These are phyloP conservation scores for Schoenoplectus tabernaemontani DNA, from an alignment of 202 grass and related monocot genomes.

Conservation along the genomic window DNA sequence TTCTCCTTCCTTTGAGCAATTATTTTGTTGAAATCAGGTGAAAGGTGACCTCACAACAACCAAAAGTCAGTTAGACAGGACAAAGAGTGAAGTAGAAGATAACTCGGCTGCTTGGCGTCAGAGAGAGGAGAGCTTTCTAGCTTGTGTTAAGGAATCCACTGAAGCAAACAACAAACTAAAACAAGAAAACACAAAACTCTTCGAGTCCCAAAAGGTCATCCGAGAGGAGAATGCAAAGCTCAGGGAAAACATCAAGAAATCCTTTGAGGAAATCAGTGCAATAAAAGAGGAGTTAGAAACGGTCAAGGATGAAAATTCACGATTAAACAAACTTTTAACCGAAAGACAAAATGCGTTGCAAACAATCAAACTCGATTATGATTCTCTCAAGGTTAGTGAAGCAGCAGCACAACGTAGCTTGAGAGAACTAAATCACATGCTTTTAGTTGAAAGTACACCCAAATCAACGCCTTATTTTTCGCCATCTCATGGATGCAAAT, in stretches of 20 bases:
- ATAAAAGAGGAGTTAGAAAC: constrained; percentile 63
- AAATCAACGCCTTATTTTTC: constrained; percentile 9
- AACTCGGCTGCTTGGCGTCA: constrained; percentile 38
- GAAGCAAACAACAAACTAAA: constrained; percentile 44
- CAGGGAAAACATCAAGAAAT: constrained; percentile 80
- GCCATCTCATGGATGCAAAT: constrained; percentile 22
- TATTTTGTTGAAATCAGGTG: constrained; percentile 32
- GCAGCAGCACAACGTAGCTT: constrained; percentile 55
- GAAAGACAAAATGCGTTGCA: constrained; percentile 53
- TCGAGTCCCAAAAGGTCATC: constrained; percentile 56
- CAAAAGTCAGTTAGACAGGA: constrained; percentile 43
- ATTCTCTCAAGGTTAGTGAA: constrained; percentile 77
- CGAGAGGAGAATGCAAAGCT: constrained; percentile 68
- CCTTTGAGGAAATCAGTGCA: constrained; percentile 51
- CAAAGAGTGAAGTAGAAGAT: constrained; percentile 50
- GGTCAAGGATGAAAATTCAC: constrained; percentile 58
- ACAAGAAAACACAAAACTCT: constrained; percentile 55
- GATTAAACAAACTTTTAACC: constrained; percentile 51
- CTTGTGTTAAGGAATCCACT: constrained; percentile 62
- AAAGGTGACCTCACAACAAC: constrained; percentile 35
- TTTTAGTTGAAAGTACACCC: constrained; percentile 38
- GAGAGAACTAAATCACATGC: constrained; percentile 58
- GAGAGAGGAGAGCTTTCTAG: constrained; percentile 56
- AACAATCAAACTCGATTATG: constrained; percentile 62
- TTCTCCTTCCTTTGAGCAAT: background rate